These are phyloP conservation scores for Mycena metata DNA, from an alignment of 768 basidiomycete species.

Conservation along the genomic window DNA sequence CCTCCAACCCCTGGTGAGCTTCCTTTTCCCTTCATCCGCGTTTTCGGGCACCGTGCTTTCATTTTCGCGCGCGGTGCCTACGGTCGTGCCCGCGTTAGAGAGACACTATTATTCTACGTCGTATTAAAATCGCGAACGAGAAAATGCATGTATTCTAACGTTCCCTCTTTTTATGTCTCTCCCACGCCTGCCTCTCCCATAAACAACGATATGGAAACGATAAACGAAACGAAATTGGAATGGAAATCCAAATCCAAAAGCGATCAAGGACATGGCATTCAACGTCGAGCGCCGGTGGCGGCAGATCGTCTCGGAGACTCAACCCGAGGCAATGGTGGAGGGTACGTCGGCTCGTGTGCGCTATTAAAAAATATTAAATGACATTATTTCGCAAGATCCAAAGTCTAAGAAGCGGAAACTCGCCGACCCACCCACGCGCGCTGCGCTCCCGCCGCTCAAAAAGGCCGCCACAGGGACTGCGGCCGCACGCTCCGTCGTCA, in stretches of 20 bases:
- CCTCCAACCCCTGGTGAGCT: slow-evolving; percentile 86
- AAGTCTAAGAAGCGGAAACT: slow-evolving; percentile 84
- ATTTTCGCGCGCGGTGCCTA: slow-evolving; percentile 16
- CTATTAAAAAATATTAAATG: slow-evolving; percentile 43
- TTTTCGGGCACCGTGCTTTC: slow-evolving; percentile 13
- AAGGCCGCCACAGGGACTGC: slow-evolving; percentile 68
- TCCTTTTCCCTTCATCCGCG: slow-evolving; percentile 29
- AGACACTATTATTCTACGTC: slow-evolving; percentile 41
- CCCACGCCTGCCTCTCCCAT: slow-evolving; percentile 47
- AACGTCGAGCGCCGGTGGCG: slow-evolving; percentile 91
- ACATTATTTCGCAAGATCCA: slow-evolving; percentile 53
- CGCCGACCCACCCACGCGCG: slow-evolving; percentile 63
- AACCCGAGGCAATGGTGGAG: slow-evolving; percentile 60
- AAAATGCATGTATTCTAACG: slow-evolving; percentile 77
- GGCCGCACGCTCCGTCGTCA: slow-evolving; percentile 58
- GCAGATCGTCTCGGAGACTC: slow-evolving; percentile 62
- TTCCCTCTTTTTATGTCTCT: slow-evolving; percentile 53
- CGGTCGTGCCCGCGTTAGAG: slow-evolving; percentile 21
- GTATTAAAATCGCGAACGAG: slow-evolving; percentile 49
- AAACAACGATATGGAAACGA: slow-evolving; percentile 42
- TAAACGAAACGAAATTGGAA: slow-evolving; percentile 17
- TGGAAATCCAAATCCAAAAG: slow-evolving; percentile 57
- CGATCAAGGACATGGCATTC: slow-evolving; percentile 94
- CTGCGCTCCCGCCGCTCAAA: slow-evolving; percentile 70
- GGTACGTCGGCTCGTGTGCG: slow-evolving; percentile 71